Conservation (phyloP, 495 filamentous ascomycete genomes). For the Alectoria sarmentosa region DNA sequence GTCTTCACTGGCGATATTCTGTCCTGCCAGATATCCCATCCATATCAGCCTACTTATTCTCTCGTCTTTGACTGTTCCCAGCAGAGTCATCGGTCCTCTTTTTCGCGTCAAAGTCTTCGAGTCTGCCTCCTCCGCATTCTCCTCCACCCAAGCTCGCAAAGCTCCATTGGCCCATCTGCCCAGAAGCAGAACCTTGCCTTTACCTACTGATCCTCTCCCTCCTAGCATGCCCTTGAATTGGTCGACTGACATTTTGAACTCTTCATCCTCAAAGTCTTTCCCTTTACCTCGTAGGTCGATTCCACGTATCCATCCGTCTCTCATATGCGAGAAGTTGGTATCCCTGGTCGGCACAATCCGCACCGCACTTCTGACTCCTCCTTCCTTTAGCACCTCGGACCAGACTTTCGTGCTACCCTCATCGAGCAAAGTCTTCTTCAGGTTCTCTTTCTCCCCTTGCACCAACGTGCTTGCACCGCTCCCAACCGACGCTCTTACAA, state of each 20-base stretch:
- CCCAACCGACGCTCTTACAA: constrained; percentile 47
- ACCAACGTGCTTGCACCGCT: constrained; percentile 68
- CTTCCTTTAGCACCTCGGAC: constrained; percentile 57
- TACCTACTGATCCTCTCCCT: constrained; percentile 60
- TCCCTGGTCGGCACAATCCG: constrained; percentile 78
- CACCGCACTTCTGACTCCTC: constrained; percentile 57
- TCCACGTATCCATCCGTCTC: constrained; percentile 83
- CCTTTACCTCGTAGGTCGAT: constrained; percentile 54
- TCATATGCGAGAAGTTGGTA: constrained; percentile 85
- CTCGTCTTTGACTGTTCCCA: constrained; percentile 71
- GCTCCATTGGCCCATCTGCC: constrained; percentile 56
- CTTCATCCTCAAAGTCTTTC: constrained; percentile 55
- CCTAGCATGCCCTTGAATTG: constrained; percentile 74
- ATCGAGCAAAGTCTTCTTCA: constrained; percentile 63
- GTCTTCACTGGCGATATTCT: constrained; percentile 76
- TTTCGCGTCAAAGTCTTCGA: constrained; percentile 36
- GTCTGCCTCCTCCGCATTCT: constrained; percentile 25
- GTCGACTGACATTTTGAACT: constrained; percentile 61
- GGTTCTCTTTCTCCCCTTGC: constrained; percentile 62
- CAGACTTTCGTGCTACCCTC: constrained; percentile 61
- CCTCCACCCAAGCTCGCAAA: constrained; percentile 62
- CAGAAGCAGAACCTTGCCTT: constrained; percentile 67
- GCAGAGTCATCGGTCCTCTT: constrained; percentile 34
- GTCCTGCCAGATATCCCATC: constrained; percentile 84
- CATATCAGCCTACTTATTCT: constrained; percentile 74